Evolutionary conservation across 2,329 filamentous ascomycete genomes (phyloP).

Genomic region (Paecilomyces dactylethromorphus): DNA sequence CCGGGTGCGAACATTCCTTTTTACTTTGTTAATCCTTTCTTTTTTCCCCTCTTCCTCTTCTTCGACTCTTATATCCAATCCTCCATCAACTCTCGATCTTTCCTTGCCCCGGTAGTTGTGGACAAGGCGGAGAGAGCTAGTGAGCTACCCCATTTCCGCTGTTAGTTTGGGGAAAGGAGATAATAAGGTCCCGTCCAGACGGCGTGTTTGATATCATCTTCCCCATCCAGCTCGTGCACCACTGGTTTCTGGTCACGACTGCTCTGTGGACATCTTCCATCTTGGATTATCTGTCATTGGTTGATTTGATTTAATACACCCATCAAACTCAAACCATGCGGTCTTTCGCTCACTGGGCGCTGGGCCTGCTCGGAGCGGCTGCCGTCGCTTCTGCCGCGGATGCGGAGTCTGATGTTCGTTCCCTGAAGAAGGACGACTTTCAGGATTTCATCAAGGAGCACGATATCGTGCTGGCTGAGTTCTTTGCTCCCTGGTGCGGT

Average conservation of each 20-base stretch:
- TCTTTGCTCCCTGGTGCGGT: slow-evolving; percentile 95
- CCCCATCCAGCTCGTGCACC: slow-evolving; percentile 1
- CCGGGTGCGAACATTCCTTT: slow-evolving; percentile 8
- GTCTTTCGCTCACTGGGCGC: slow-evolving; percentile 30
- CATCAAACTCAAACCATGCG: slow-evolving; percentile 22
- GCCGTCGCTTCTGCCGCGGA: slow-evolving; percentile 29
- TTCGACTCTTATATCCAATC: background rate
- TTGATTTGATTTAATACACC: background rate
- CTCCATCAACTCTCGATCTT: background rate
- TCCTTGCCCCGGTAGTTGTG: background rate
- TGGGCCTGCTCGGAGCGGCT: slow-evolving; percentile 33
- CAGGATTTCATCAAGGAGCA: slow-evolving; percentile 77
- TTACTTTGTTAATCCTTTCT: background rate
- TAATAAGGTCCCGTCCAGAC: background rate
- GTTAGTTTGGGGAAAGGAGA: background rate
- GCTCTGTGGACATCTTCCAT: background rate
- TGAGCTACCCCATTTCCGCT: background rate
- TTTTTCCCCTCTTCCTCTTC: slow-evolving; percentile 1
- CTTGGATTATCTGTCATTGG: background rate
- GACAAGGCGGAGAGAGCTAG: background rate
- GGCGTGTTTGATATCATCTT: background rate
- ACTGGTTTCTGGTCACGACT: background rate
- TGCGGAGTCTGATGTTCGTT: slow-evolving; percentile 66
- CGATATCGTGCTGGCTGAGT: slow-evolving; percentile 88
- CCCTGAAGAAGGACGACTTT: slow-evolving; percentile 82